Evolutionary conservation across 495 filamentous ascomycete species (phyloP), one percentile per base, ranked within the genome.

Genomic region (Usnea hakonensis): DNA sequence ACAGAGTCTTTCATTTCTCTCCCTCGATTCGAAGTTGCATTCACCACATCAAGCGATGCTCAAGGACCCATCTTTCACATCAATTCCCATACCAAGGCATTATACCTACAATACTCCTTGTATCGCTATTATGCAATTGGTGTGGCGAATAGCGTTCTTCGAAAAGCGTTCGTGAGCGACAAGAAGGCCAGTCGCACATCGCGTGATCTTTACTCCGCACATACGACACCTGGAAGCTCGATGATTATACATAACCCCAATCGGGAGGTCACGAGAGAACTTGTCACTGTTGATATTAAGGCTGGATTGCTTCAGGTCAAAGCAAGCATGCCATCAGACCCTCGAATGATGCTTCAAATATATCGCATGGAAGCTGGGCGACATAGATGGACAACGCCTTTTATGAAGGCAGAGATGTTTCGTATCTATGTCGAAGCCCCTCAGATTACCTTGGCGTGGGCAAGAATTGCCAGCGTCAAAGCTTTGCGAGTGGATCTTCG

Each of bases 61-160:
- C 85, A 95, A 67, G 94, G 92, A 6, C 89, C 90, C 0, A 77
- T 96, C 16, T 85, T 97, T 68, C 90, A 97, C 68, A 77, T 97
- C 55, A 90, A 91, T 68, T 89, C 91, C 1, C 79, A 88, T 46
- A 78, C 92, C 35, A 88, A 86, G 69, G 88, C 87, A 10, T 69
- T 99, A 3, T 85, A 87, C 62, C 65, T 95, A 5, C 87, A 95
- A 37, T 97, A 97, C 69, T 97, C 95, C 5, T 80, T 99, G 2
- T 97, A 95, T 71, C 86, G 93, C 7, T 93, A 95, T 69, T 97
- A 96, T 69, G 86, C 91, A n/a, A 78, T 93, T 33, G 88, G 87
- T 14, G 82, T 97, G 54, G 95, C 95, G 33, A 73, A 80, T 26
- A 86, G 84, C 61, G 88, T 95, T 11, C 73, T 98, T 16, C 80